Base-by-base conservation (phyloP, 1,284 basidiomycete species). In the Malassezia psittaci region DNA sequence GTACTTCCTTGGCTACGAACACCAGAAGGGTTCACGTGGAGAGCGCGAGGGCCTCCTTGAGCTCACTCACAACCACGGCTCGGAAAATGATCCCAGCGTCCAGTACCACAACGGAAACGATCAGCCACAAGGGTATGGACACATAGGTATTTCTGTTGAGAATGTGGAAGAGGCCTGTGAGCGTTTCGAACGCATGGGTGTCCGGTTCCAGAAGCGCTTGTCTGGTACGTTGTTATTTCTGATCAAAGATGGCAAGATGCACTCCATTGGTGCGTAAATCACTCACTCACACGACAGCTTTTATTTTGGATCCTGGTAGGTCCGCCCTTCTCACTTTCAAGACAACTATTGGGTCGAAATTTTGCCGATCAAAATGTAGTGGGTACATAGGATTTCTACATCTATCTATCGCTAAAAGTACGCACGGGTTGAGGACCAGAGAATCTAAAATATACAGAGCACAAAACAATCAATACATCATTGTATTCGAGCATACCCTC, bases 161-260 rank as follows among this genome's bases (percentile, higher is more conserved):
- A 80, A 96, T 72, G 80, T 96, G 63, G 80, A 90, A 60, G 82
- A 80, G 59, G 87, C 90, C 2, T 93, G 89, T 65, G 84, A 80
- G 45, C 82, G 88, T 38, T 88, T 98, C 61, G 88, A 90, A 65
- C 77, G 81, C 58, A 80, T 89, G 16, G 85, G 85, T 6, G 90
- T 93, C 39, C 77, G 79, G 51, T 96, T 93, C 79, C 87, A 91
- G 81, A 96, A 94, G 79, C 82, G 81, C 57, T 84, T 84, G 39
- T 83, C 81, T 5, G 52, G 52, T 54, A 48, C 32, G 52, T 54
- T 15, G 29, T 7, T 9, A 19, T 8, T 11, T 47, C 44, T 48
- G 16, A 54, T 35, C 41, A 2, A 45, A 54, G 90, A 93, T 53
- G 90, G 90, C 6, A 85, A 81, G 73, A 91, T 94, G 87, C 83